These are phyloP conservation scores for Eucalyptus regnans DNA, from an alignment of 345 rosid genomes.

Conservation along the genomic window DNA sequence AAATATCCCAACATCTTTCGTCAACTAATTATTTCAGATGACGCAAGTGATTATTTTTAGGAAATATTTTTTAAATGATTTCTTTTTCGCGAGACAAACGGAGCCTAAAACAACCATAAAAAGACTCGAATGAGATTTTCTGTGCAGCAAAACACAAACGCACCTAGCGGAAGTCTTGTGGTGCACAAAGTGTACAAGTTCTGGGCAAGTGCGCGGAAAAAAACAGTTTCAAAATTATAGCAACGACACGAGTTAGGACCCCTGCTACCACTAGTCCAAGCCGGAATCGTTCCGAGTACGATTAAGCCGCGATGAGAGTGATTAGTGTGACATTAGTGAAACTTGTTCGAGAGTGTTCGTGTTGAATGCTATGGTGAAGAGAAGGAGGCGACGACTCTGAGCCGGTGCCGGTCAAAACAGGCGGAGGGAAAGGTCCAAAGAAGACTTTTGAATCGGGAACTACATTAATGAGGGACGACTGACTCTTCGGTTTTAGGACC, in stretches of 20 bases:
- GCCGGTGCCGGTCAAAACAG: neutral
- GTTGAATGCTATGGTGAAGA: neutral
- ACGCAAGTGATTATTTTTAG: rapidly evolving
- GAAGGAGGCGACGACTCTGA: neutral
- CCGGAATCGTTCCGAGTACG: neutral
- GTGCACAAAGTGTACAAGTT: neutral
- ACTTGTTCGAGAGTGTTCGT: neutral
- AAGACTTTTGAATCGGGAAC: neutral
- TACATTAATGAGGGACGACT: neutral
- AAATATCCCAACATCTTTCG: neutral
- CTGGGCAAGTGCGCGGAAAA: neutral
- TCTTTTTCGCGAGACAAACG: rapidly evolving
- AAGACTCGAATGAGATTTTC: neutral
- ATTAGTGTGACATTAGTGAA: neutral
- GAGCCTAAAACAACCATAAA: neutral
- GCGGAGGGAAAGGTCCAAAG: neutral
- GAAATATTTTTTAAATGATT: neutral
- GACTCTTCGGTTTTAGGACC: neutral
- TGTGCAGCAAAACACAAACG: neutral
- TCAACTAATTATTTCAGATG: neutral
- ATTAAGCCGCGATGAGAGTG: neutral
- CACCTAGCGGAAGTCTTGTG: neutral
- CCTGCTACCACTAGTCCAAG: neutral
- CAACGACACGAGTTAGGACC: neutral
- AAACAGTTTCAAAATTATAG: neutral